Evolutionary conservation across 352 stramenopile genomes (phyloP).

Genomic region (Pythium chondricola): DNA sequence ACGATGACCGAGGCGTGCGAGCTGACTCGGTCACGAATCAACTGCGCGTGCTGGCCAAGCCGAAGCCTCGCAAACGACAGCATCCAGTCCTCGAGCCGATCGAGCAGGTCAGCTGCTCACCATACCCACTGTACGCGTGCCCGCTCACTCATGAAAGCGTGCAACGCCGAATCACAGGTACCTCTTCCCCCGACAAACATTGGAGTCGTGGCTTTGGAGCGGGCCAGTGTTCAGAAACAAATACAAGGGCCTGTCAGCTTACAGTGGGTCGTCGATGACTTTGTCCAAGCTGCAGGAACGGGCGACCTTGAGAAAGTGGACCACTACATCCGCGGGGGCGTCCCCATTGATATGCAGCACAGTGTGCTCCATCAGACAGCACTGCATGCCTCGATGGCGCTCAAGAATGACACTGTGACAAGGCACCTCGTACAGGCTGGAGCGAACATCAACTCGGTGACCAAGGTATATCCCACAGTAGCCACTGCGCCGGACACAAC

Average conservation of each 20-base stretch:
- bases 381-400: slow-evolving; percentile 35
- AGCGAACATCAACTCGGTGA: slow-evolving; percentile 28
- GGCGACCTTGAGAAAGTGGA: slow-evolving; percentile 39
- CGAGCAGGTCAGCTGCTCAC: neutral
- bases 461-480: slow-evolving; percentile 15
- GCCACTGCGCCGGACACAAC: neutral
- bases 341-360: slow-evolving; percentile 45
- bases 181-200: no score
- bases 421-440: slow-evolving; percentile 42
- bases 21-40: slow-evolving; percentile 38
- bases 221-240: slow-evolving; percentile 26
- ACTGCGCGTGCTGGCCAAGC: slow-evolving; percentile 29
- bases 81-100: slow-evolving; percentile 20
- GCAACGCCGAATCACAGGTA: no score
- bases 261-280: slow-evolving; percentile 56
- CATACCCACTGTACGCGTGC: no score
- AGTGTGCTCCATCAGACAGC: slow-evolving; percentile 52
- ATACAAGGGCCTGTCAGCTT: slow-evolving; percentile 41
- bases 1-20: slow-evolving; percentile 29
- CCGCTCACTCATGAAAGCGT: no score
- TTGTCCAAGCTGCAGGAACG: slow-evolving; percentile 36
- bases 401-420: slow-evolving; percentile 26
- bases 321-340: slow-evolving; percentile 40
- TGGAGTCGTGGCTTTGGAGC: no score
- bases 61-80: slow-evolving; percentile 19